These are phyloP conservation scores for Aspergillus bombycis DNA, from an alignment of 2,329 filamentous ascomycete genomes.

Conservation along the genomic window DNA sequence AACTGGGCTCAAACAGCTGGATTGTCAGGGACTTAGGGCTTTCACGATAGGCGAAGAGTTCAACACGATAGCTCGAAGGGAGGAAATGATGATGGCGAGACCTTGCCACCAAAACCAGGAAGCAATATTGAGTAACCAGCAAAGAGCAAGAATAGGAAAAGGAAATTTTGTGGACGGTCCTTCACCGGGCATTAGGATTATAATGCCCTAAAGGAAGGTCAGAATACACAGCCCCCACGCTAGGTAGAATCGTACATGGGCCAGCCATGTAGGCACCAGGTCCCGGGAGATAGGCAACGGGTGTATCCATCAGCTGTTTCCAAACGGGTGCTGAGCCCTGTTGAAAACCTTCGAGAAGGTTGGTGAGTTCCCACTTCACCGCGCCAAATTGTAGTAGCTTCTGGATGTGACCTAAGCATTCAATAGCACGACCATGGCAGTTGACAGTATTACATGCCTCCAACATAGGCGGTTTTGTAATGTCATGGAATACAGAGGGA, in stretches of 20 bases:
- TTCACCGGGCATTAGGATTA: neutral
- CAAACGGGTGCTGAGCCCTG: slow-evolving; percentile 31
- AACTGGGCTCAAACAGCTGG: neutral
- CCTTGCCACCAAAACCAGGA: neutral
- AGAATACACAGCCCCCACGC: slow-evolving; percentile 17
- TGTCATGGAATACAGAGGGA: slow-evolving; percentile 34
- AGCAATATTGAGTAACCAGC: neutral
- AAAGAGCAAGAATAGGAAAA: neutral
- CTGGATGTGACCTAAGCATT: slow-evolving; percentile 35
- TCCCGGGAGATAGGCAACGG: slow-evolving; percentile 24
- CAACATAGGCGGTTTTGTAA: slow-evolving; percentile 36
- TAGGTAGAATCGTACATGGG: slow-evolving; percentile 12
- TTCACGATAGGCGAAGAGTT: neutral
- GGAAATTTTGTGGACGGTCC: neutral
- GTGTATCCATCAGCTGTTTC: slow-evolving; percentile 28
- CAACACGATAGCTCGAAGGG: neutral
- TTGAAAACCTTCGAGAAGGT: slow-evolving; percentile 37
- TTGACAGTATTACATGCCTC: slow-evolving; percentile 37
- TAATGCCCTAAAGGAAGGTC: neutral
- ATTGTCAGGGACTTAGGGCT: neutral
- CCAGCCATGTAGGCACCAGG: slow-evolving; percentile 16
- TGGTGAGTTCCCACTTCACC: slow-evolving; percentile 38
- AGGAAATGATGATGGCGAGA: neutral
- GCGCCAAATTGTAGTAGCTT: slow-evolving; percentile 38
- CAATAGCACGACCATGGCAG: slow-evolving; percentile 35